A percentile compares a stretch with the other conserved stretches of the same genome.
phyloP scores from a whole-genome alignment of 495 filamentous ascomycete species.

The Bathelium albidoporum region DNA sequence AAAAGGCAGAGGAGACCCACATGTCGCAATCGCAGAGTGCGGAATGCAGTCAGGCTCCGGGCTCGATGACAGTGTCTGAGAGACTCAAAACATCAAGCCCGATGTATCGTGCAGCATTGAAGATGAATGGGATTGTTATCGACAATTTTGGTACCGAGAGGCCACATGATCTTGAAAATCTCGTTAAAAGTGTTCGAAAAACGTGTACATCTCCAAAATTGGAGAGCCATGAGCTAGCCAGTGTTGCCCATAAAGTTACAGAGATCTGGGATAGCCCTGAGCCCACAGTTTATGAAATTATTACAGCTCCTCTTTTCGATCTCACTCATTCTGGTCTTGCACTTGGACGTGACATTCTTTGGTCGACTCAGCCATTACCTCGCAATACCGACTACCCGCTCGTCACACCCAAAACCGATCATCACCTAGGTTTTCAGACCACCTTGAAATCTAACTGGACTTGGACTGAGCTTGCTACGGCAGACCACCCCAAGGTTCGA shows the following conservation, averaged over 20 bases:
- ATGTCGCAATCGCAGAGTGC: neutral
- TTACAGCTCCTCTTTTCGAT: neutral
- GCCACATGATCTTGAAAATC: neutral
- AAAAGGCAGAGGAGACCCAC: neutral
- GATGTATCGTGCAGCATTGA: neutral
- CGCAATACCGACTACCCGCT: neutral
- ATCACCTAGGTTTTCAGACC: neutral
- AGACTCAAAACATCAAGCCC: neutral
- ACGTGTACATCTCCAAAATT: neutral
- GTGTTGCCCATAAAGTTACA: neutral
- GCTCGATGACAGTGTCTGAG: neutral
- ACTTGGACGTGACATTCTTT: neutral
- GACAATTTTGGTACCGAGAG: conserved; percentile 1
- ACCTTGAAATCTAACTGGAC: neutral
- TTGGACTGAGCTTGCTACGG: neutral
- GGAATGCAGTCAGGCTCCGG: neutral
- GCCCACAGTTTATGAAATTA: neutral
- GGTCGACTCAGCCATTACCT: neutral
- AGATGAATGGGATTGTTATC: neutral
- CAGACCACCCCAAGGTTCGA: neutral
- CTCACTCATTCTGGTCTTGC: neutral
- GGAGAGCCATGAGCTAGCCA: neutral
- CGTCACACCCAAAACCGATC: neutral
- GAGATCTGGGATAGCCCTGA: conserved; percentile 2
- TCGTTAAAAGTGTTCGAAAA: neutral